Conservation (phyloP, 805 yeast genomes). For the Lachancea fermentati region DNA sequence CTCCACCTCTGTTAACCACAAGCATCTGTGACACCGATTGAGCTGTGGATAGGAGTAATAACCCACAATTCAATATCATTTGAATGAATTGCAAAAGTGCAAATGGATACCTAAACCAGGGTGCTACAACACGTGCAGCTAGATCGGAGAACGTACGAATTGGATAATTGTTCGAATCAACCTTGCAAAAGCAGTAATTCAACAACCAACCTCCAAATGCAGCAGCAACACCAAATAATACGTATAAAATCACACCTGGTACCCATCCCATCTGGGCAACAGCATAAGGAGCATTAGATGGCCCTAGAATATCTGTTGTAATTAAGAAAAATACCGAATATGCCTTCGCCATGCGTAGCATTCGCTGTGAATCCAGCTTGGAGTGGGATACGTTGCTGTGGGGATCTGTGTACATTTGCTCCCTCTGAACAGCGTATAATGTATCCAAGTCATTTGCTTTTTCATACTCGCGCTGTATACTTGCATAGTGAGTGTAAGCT, state of each 20-base stretch:
- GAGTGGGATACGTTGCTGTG: conserved; percentile 9
- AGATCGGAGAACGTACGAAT: conserved; percentile 39
- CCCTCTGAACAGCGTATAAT: conserved; percentile 12
- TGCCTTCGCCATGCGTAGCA: conserved; percentile 14
- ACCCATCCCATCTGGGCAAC: conserved; percentile 40
- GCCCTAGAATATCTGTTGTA: conserved; percentile 46
- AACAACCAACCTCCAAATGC: conserved; percentile 39
- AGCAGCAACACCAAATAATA: conserved; percentile 38
- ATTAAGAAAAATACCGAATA: conserved; percentile 40
- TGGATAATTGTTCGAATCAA: conserved; percentile 41
- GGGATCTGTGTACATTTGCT: conserved; percentile 12
- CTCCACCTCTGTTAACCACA: conserved; percentile 16
- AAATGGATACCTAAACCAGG: conserved; percentile 21
- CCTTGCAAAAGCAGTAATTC: conserved; percentile 32
- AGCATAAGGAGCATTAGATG: conserved; percentile 42
- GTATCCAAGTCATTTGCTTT: conserved; percentile 10
- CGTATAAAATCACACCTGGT: conserved; percentile 39
- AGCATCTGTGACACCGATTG: conserved; percentile 39
- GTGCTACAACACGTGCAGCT: conserved; percentile 33
- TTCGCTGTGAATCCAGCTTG: conserved; percentile 13
- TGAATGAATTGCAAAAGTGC: conserved; percentile 36
- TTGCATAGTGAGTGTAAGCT: conserved; percentile 12
- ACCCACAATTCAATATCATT: conserved; percentile 40
- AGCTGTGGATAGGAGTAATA: conserved; percentile 38
- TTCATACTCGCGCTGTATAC: conserved; percentile 13